These are phyloP conservation scores for Kwoniella europaea DNA, from an alignment of 768 basidiomycete species.

Conservation along the genomic window DNA sequence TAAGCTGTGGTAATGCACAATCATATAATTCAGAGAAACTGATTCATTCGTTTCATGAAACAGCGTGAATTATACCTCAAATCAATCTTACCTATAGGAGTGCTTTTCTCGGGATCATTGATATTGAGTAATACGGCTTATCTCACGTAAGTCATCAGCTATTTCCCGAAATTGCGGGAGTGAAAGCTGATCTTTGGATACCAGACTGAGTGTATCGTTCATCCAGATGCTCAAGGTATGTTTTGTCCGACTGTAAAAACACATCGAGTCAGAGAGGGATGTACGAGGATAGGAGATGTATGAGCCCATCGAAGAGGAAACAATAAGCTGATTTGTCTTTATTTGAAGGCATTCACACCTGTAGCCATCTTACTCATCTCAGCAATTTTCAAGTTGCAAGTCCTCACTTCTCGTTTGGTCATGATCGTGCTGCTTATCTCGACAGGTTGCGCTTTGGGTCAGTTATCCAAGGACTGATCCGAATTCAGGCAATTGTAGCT, in stretches of 20 bases:
- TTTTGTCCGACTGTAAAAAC: not conserved
- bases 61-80: constrained; percentile 65
- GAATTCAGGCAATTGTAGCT: not conserved
- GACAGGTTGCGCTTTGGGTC: constrained; percentile 64
- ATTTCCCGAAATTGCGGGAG: not conserved
- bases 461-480: constrained; percentile 3
- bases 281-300: not conserved
- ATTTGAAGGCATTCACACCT: constrained; percentile 71
- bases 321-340: not conserved
- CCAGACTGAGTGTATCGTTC: constrained; percentile 69
- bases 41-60: not conserved
- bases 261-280: not conserved
- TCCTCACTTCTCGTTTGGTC: constrained; percentile 39
- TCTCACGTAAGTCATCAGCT: constrained; percentile 40
- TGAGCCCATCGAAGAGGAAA: not conserved
- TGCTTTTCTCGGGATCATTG: constrained; percentile 90
- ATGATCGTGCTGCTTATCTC: constrained; percentile 72
- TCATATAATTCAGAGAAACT: not conserved
- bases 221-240: constrained; percentile 69
- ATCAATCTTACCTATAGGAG: constrained; percentile 89
- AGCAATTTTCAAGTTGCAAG: constrained; percentile 49
- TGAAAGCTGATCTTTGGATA: constrained; percentile 55
- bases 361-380: constrained; percentile 54
- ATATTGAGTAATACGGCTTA: constrained; percentile 92
- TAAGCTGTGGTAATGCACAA: constrained; percentile 24